Evolutionary conservation across 495 filamentous ascomycete species (phyloP), one percentile per base, ranked within the genome.

Genomic region (Penicillium longicatenatum): DNA sequence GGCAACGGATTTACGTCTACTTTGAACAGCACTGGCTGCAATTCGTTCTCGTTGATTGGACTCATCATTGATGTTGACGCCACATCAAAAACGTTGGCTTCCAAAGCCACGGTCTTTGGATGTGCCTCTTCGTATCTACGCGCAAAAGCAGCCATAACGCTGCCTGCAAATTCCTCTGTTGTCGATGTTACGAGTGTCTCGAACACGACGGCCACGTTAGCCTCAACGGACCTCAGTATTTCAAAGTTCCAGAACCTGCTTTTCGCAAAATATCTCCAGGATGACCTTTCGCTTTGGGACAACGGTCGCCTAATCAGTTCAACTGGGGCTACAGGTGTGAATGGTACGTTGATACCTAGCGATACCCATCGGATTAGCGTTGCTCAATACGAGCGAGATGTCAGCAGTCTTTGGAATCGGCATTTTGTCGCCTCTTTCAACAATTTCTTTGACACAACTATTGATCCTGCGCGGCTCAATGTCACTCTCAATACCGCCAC

Each of bases 381-480:
- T 21, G 3, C 19, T 22, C 33, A 51, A 2, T 66, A 68, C 16
- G 16, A 61, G 33, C 4, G 53, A 4, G 24, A 42, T 1, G 42
- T 70, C 11, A 14, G 22, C 5, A 9, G 31, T 1, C 19, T 63
- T 17, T 70, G 68, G 68, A 68, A 70, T n/a, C n/a, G 21, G 0
- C 31, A 55, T 1, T 70, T 68, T 24, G 20, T 62, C 42, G n/a
- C 47, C 26, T 30, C 59, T 0, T 60, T 68, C 26, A 53, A 63
- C 22, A 52, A 50, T 17, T 56, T 68, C 7, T 70, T 70, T 22
- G 50, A 65, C 44, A 61, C 58, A 3, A 45, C 42, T 17, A 31
- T 51, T 0, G n/a, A 12, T 26, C 44, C 44, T 11, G 16, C 11
- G 2, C 21, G 19, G 6, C 21, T 26, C 20, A 26, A 21, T 46